These are phyloP conservation scores for Parietichytrium sp. DNA, from an alignment of 108 stramenopile species.

Conservation along the genomic window DNA sequence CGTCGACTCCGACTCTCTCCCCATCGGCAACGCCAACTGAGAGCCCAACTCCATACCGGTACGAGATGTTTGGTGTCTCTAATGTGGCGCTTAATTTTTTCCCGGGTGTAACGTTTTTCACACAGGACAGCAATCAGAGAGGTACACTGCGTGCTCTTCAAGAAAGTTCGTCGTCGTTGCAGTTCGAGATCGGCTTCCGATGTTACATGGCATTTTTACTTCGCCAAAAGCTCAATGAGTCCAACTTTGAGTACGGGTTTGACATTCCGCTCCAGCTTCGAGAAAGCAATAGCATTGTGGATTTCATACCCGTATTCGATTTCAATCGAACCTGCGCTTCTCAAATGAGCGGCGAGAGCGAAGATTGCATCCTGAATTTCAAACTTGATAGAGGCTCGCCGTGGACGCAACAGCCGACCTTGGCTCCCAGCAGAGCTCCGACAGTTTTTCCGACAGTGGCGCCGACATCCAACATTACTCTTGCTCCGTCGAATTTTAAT, in stretches of 20 bases:
- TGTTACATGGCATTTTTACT: slow-evolving; percentile 1
- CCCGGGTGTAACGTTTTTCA: not conserved
- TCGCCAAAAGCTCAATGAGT: not conserved
- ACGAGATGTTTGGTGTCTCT: not conserved
- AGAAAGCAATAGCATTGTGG: not conserved
- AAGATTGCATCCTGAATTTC: not conserved
- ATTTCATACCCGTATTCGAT: not conserved
- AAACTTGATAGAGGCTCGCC: not conserved
- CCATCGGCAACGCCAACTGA: not conserved
- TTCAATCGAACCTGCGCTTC: not conserved
- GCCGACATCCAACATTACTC: not conserved
- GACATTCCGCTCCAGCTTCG: not conserved
- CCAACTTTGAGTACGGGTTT: not conserved
- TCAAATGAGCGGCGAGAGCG: not conserved
- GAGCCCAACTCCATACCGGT: not conserved
- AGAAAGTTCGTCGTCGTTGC: not conserved
- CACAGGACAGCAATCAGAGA: not conserved
- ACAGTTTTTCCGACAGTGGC: not conserved
- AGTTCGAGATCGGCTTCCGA: not conserved
- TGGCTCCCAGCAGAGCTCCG: not conserved
- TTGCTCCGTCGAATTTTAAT: not conserved
- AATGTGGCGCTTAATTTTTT: not conserved
- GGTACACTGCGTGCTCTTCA: not conserved
- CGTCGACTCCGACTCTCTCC: not conserved
- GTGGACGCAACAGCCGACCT: not conserved